Base-by-base conservation (phyloP, 2,329 filamentous ascomycete genomes). In the Emmonsiellopsis sp. region DNA sequence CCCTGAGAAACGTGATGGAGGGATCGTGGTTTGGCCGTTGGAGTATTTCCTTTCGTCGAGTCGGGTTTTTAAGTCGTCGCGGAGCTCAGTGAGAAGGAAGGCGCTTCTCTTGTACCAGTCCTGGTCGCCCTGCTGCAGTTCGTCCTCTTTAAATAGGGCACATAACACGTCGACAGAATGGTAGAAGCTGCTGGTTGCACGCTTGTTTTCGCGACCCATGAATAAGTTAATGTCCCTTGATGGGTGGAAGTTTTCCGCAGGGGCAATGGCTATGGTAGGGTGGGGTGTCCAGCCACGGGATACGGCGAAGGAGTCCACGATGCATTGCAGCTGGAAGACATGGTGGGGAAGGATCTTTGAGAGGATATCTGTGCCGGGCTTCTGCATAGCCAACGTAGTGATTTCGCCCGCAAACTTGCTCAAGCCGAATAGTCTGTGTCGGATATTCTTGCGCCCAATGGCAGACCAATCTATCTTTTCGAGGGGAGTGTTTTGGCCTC, bases 261-360 rank as follows among this genome's bases (percentile, higher is more conserved):
- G 71, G 9, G 64, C 38, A 35, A 43, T 55, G 0, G 71, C 70
- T 11, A 53, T 46, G 2, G 73, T 32, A 7, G 50, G 47, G 48
- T 57, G 63, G 1, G 68, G 15, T 1, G 61, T 64, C 76, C 76
- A 79, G 3, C 76, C 75, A 0, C 69, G 70, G 10, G 70, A 77
- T 1, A 72, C 63, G 2, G 67, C 65, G 37, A 76, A 63, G 1
- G 76, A 73, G 55, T 79, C 77, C 10, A 79, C 69, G 35, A 79
- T 76, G 54, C 71, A 75, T 55, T 79, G 75, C 0, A 80, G 63
- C 38, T 78, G 70, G 54, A 80, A 78, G 1, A 79, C 72, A 55
- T 74, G 70, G 35, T 75, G 72, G 0, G 76, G 75, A 0, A 73
- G 62, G 13, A 80, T 76, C 35, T 59, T 72, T 0, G 61, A 53